Evolutionary conservation across 306 rosid genomes (phyloP).

Genomic region (Corylus heterophylla): DNA sequence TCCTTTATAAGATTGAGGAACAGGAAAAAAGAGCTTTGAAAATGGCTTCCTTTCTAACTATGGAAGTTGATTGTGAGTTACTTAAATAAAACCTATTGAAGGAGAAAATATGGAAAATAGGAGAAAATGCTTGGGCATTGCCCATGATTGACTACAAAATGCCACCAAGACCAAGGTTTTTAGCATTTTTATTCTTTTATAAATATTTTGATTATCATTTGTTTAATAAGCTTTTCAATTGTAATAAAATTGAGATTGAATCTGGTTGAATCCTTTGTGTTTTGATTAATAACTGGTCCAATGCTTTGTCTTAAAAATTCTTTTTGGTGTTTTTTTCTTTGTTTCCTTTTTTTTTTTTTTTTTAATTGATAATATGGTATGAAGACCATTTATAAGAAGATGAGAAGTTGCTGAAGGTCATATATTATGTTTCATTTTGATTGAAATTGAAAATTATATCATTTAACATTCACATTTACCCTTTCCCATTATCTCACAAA

Average conservation of each 20-base stretch:
- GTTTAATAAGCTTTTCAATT: background rate
- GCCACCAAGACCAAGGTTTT: background rate
- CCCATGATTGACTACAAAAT: background rate
- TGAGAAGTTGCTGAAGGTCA: background rate
- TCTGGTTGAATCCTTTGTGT: background rate
- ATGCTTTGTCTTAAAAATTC: background rate
- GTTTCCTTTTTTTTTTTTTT: too few species aligned
- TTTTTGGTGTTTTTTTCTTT: background rate
- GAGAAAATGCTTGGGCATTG: slow-evolving; percentile 10
- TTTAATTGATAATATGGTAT: background rate
- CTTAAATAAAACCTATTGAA: background rate
- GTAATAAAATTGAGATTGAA: background rate
- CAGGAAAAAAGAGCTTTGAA: background rate
- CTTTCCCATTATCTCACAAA: background rate
- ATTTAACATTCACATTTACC: background rate
- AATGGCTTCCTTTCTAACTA: background rate
- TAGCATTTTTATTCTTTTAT: background rate
- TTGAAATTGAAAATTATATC: background rate
- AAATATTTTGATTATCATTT: background rate
- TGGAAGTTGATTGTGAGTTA: background rate
- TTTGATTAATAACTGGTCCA: background rate
- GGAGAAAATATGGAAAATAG: background rate
- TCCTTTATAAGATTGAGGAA: background rate
- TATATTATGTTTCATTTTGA: background rate
- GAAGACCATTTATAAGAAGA: background rate